Conservation (phyloP, 345 rosid genomes). For the Sonneratia alba region DNA sequence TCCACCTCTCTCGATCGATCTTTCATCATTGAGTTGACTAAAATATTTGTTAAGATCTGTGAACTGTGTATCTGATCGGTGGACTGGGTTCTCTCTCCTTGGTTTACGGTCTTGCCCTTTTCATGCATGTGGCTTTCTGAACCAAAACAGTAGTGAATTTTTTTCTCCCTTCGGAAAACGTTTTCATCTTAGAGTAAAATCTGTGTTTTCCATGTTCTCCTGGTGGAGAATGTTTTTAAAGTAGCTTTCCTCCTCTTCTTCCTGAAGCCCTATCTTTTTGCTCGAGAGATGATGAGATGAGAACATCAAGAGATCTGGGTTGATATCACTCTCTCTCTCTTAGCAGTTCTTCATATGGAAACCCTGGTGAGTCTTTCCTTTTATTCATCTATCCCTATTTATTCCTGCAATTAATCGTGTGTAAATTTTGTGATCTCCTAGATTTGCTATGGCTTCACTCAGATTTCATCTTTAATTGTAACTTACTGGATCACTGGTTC, state of each 20-base stretch:
- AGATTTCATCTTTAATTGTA: not conserved
- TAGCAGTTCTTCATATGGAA: not conserved
- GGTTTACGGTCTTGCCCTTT: not conserved
- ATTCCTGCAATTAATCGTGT: not conserved
- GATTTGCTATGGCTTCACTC: not conserved
- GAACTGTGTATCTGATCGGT: not conserved
- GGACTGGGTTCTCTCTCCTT: not conserved
- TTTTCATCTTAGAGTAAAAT: too few relatives aligned
- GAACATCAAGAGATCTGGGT: not conserved
- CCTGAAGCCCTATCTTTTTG: not conserved
- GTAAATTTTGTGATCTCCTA: constrained; percentile 1
- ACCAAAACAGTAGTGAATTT: too few relatives aligned
- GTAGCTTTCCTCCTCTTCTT: not conserved
- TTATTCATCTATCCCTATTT: not conserved
- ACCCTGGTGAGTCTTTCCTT: not conserved
- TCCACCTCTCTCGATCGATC: not conserved
- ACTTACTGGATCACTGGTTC: not conserved
- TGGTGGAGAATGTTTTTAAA: not conserved
- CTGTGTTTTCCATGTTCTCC: not conserved
- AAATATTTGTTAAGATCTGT: not conserved
- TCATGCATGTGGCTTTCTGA: not conserved
- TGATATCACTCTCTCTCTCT: not conserved
- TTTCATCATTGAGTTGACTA: not conserved
- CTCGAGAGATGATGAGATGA: not conserved
- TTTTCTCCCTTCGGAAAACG: too few relatives aligned